Evolutionary conservation across 2,329 filamentous ascomycete genomes (phyloP).

Genomic region (Aspergillus pseudonomiae): DNA sequence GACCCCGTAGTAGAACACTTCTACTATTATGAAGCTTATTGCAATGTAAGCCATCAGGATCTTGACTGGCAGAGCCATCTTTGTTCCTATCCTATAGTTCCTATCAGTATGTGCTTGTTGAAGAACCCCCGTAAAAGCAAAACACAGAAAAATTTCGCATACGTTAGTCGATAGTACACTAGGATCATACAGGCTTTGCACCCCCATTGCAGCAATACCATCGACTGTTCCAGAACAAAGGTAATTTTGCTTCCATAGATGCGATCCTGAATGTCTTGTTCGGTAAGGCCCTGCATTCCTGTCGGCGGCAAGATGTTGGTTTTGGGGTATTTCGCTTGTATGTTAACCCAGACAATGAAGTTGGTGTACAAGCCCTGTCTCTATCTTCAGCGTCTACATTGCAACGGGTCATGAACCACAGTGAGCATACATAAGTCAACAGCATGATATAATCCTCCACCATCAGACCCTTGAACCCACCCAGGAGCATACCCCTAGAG

Average conservation of each 20-base stretch:
- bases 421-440: not conserved
- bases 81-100: not conserved
- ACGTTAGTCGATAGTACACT: not conserved
- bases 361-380: not conserved
- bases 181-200: not conserved
- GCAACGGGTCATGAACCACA: not conserved
- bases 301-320: not conserved
- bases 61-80: not conserved
- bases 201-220: not conserved
- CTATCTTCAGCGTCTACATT: not conserved
- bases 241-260: not conserved
- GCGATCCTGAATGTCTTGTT: not conserved
- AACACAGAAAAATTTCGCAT: not conserved
- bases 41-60: not conserved
- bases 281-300: not conserved
- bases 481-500: not conserved
- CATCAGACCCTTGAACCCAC: not conserved
- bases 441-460: not conserved
- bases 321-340: not conserved
- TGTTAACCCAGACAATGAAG: not conserved
- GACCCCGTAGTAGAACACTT: not conserved
- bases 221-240: not conserved
- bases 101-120: not conserved
- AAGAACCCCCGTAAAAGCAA: too few relatives aligned
- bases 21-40: not conserved